phyloP scores from a whole-genome alignment of 306 rosid genomes.

The Cicer chorassanicum region DNA sequence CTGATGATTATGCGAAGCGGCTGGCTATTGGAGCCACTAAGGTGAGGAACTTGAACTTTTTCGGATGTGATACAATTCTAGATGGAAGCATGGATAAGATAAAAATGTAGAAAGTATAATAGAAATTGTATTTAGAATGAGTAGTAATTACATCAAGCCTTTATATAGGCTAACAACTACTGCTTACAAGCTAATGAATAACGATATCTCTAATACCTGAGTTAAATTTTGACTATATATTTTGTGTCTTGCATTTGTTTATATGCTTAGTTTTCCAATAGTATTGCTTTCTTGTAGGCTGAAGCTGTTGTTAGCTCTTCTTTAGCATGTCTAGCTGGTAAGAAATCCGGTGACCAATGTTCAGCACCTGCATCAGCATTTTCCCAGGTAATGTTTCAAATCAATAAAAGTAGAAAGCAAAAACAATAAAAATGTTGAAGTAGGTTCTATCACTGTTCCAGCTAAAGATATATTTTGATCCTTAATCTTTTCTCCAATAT shows the following conservation, averaged over 20 bases:
- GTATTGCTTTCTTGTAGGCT: constrained; percentile 56
- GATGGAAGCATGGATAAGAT: too few species aligned
- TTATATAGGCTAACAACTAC: too few species aligned
- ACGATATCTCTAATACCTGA: too few species aligned
- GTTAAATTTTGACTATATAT: neutral
- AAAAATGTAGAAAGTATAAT: too few species aligned
- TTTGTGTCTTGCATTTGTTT: constrained; percentile 12
- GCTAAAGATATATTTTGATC: constrained; percentile 4
- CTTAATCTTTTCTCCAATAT: neutral
- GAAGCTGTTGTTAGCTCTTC: constrained; percentile 76
- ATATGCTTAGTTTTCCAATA: constrained; percentile 20
- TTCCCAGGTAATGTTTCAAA: constrained; percentile 62
- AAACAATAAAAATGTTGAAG: constrained; percentile 15
- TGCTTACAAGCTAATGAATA: too few species aligned
- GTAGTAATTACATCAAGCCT: too few species aligned
- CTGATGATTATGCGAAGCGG: constrained; percentile 84
- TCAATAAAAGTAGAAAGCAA: neutral
- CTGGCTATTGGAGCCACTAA: constrained; percentile 71
- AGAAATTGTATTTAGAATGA: too few species aligned
- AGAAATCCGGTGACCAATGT: constrained; percentile 53
- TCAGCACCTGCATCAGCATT: constrained; percentile 45
- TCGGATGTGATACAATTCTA: too few species aligned
- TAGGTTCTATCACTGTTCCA: constrained; percentile 21
- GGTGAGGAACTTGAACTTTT: constrained; percentile 52
- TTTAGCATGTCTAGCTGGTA: constrained; percentile 63